Evolutionary conservation across 345 rosid species (phyloP).

Genomic region (Lagerstroemia speciosa): DNA sequence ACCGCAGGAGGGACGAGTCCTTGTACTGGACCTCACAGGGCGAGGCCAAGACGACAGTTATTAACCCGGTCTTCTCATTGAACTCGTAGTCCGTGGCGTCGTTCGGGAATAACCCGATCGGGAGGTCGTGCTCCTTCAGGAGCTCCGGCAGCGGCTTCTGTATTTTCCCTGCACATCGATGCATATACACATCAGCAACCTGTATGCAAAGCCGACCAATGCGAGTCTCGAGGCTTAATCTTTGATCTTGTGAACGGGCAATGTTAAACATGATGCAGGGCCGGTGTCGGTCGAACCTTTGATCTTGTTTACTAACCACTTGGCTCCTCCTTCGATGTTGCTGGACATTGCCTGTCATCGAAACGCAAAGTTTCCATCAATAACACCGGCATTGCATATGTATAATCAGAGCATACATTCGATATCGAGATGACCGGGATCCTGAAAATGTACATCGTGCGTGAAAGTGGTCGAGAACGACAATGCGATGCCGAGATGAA

Average conservation of each 20-base stretch:
- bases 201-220: not conserved
- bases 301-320: slow-evolving; percentile 83
- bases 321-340: slow-evolving; percentile 91
- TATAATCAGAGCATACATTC: not conserved
- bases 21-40: slow-evolving; percentile 80
- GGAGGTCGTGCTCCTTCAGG: slow-evolving; percentile 64
- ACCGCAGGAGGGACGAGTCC: slow-evolving; percentile 74
- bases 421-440: not conserved
- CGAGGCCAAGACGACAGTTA: slow-evolving; percentile 62
- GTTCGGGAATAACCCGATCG: slow-evolving; percentile 78
- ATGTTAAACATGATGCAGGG: not conserved
- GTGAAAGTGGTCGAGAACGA: not conserved
- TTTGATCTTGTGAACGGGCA: too few species aligned
- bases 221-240: too few species aligned
- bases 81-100: slow-evolving; percentile 92
- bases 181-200: too few species aligned
- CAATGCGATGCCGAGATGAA: not conserved
- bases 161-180: slow-evolving; percentile 55
- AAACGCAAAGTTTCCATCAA: not conserved
- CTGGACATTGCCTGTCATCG: slow-evolving; percentile 48
- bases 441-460: not conserved
- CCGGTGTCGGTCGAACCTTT: slow-evolving; percentile 43
- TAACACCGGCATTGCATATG: not conserved
- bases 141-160: slow-evolving; percentile 84
- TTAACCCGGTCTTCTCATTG: slow-evolving; percentile 62